These are phyloP conservation scores for Fraxinus excelsior DNA, from an alignment of 257 asterid species.

Conservation along the genomic window DNA sequence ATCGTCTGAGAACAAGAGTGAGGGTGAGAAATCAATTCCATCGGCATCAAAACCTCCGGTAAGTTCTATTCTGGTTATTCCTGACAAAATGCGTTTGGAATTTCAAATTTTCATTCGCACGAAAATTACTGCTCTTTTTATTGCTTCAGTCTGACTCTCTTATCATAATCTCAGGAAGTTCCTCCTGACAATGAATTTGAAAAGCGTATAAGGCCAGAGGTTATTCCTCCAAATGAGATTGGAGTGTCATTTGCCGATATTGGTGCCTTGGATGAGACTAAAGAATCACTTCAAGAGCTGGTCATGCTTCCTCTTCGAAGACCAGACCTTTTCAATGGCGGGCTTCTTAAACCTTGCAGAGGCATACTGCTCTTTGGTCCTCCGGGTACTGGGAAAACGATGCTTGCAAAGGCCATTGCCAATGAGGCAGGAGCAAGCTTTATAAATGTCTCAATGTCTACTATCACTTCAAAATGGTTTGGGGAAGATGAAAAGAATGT, in stretches of 20 bases:
- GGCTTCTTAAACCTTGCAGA: constrained; percentile 96
- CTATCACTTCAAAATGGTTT: constrained; percentile 97
- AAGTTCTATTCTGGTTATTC: constrained; percentile 31
- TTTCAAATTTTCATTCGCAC: too few relatives aligned
- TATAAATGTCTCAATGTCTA: constrained; percentile 95
- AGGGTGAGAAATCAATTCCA: constrained; percentile 56
- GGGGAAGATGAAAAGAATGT: constrained; percentile 98
- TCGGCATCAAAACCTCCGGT: constrained; percentile 60
- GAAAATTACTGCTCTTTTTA: too few relatives aligned
- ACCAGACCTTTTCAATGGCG: constrained; percentile 94
- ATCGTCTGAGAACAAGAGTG: constrained; percentile 51
- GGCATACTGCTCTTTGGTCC: constrained; percentile 98
- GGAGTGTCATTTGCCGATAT: constrained; percentile 90
- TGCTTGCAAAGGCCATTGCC: constrained; percentile 99
- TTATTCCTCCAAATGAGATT: constrained; percentile 83
- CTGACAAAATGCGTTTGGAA: too few relatives aligned
- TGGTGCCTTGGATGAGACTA: constrained; percentile 82
- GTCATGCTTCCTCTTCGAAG: constrained; percentile 99
- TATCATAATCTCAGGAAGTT: constrained; percentile 70
- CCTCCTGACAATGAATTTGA: constrained; percentile 95
- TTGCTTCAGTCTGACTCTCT: background rate
- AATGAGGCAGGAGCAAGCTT: constrained; percentile 98
- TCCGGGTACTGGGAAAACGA: constrained; percentile 99
- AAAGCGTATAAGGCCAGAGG: constrained; percentile 95
- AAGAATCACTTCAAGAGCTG: constrained; percentile 95